Base-by-base conservation (phyloP, 805 yeast genomes). In the Wickerhamiella kurtzmanii region DNA sequence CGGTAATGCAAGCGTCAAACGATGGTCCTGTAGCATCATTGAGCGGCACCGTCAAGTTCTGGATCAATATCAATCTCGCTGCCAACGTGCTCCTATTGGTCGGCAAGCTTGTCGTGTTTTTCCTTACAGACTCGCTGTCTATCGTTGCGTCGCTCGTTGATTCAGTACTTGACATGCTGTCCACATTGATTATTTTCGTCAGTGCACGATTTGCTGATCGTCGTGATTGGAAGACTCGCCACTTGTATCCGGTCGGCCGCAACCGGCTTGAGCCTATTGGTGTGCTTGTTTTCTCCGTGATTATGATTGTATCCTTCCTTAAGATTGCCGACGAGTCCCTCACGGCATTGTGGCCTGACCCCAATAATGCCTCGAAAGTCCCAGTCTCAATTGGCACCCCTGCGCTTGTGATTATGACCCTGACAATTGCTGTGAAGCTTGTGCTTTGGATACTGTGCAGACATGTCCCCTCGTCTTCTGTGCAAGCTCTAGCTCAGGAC, bases 401-500 rank as follows among this genome's bases (percentile, higher is more conserved):
- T n/a, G 71, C 87, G 0, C 59, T 74, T 1, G 48, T 56, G 1
- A 80, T 82, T 48, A 83, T 82, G 92, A 44, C 68, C 0, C 47
- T 72, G 16, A 83, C 94, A 0, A 77, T 82, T 17, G 56, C 73
- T 3, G 67, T 74, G 22, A 82, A 82, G 57, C 53, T 77, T 4
- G 70, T 67, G 1, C 78, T 86, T 55, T 83, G 75, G 70, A 22
- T 73, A 11, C 75, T 82, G 76, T 82, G 89, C 58, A 65, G 72
- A 37, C 63, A 67, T 13, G 72, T 80, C 50, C 64, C 70, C 16
- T 79, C 85, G 15, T 73, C 80, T 16, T 77, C 87, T 0, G 80
- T 83, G 2, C 81, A 77, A 57, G 94, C 94, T 0, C 65, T 82
- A 47, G 84, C 88, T 1, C 89, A 82, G 61, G 94, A 83, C 63